Conservation (phyloP, 257 asterid species). For the Leonotis leonurus region DNA sequence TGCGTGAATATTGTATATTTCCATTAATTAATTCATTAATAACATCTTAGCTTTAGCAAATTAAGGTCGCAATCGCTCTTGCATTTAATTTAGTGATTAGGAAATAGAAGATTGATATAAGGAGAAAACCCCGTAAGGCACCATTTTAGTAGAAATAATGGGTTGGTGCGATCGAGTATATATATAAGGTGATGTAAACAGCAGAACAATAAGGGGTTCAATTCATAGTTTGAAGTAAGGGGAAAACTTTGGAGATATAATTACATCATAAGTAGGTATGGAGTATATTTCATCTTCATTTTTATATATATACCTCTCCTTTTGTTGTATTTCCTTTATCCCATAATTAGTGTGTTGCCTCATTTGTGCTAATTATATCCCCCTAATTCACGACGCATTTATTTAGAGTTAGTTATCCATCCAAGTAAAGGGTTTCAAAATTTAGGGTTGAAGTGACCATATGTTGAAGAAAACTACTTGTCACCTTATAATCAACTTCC, state of each 20-base stretch:
- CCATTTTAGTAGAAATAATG: no score
- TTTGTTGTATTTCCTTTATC: no score
- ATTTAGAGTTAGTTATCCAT: conserved; percentile 25
- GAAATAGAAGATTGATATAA: no score
- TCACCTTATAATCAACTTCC: conserved; percentile 26
- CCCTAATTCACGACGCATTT: no score
- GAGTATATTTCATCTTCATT: conserved; percentile 3
- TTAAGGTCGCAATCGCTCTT: no score
- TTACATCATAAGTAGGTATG: conserved; percentile 63
- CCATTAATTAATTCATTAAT: no score
- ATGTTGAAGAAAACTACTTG: conserved; percentile 39
- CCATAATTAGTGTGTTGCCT: conserved; percentile 2
- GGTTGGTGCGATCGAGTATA: conserved; percentile 42
- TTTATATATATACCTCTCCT: no score
- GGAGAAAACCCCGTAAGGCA: no score
- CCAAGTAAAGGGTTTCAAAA: conserved; percentile 13
- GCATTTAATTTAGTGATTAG: no score
- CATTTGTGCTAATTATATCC: no score
- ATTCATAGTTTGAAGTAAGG: conserved; percentile 9
- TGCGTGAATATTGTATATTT: no score
- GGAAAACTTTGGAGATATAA: neutral
- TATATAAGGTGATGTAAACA: conserved; percentile 49
- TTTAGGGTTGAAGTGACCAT: conserved; percentile 49
- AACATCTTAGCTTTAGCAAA: no score
- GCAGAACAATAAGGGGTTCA: conserved; percentile 46